Evolutionary conservation across 2,329 filamentous ascomycete genomes (phyloP).

Genomic region (Cordyceps farinosa): DNA sequence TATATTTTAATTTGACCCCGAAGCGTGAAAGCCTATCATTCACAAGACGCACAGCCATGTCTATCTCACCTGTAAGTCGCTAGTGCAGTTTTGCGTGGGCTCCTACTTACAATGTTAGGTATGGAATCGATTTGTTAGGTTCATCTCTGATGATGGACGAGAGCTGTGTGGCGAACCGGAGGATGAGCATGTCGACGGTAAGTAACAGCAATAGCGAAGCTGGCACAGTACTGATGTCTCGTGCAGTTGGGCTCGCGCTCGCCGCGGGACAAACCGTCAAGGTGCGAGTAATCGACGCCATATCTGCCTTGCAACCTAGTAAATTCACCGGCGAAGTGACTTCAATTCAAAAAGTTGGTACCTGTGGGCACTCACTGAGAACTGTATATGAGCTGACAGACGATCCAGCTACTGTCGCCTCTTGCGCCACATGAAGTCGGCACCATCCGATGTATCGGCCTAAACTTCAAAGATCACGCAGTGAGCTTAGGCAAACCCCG

Average conservation of each 20-base stretch:
- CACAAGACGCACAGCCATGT: not conserved
- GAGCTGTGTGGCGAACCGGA: slow-evolving; percentile 27
- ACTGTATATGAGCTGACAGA: not conserved
- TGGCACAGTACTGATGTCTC: not conserved
- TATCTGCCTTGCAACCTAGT: slow-evolving; percentile 28
- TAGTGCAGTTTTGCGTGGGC: too few species aligned
- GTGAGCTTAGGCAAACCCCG: slow-evolving; percentile 27
- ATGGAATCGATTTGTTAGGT: slow-evolving; percentile 26
- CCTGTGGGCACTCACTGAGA: not conserved
- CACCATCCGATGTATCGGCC: slow-evolving; percentile 42
- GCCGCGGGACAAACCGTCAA: slow-evolving; percentile 19
- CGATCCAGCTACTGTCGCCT: slow-evolving; percentile 19
- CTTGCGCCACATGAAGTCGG: slow-evolving; percentile 17
- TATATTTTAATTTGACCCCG: not conserved
- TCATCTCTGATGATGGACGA: slow-evolving; percentile 25
- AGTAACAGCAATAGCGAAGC: not conserved
- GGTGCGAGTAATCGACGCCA: slow-evolving; percentile 22
- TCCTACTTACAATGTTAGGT: slow-evolving; percentile 12
- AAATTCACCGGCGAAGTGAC: slow-evolving; percentile 30
- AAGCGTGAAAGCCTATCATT: not conserved
- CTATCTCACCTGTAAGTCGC: not conserved
- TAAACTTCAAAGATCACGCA: slow-evolving; percentile 38
- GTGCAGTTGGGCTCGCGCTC: slow-evolving; percentile 24
- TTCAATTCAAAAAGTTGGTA: slow-evolving; percentile 20
- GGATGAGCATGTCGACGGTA: slow-evolving; percentile 24